phyloP scores from a whole-genome alignment of 1,284 basidiomycete genomes.

The Cryptococcus sp. region DNA sequence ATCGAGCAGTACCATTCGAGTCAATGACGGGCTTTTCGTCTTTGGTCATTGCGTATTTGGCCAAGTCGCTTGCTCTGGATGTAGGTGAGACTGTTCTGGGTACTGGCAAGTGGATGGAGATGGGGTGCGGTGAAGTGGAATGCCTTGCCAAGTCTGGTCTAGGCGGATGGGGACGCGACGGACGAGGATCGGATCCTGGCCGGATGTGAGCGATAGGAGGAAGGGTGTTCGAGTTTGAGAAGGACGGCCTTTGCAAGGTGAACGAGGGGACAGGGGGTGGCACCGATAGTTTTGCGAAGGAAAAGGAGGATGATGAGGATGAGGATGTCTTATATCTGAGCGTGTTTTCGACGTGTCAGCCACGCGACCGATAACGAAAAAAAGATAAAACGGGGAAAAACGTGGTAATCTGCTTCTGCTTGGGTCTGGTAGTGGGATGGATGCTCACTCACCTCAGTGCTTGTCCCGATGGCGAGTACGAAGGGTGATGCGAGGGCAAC shows the following conservation, averaged over 20 bases:
- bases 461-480: too few species aligned
- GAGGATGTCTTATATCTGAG: conserved; percentile 1
- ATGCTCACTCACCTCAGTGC: too few species aligned
- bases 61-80: conserved; percentile 15
- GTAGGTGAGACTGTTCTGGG: conserved; percentile 8
- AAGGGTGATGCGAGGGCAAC: too few species aligned
- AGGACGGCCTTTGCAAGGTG: conserved; percentile 7
- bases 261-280: conserved; percentile 2
- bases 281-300: neutral
- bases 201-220: conserved; percentile 1
- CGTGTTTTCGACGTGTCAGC: conserved; percentile 23
- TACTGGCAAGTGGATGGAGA: neutral
- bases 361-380: conserved; percentile 15
- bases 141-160: neutral
- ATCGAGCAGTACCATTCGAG: conserved; percentile 7
- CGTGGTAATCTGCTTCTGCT: too few species aligned
- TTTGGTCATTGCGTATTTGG: conserved; percentile 25
- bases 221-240: neutral
- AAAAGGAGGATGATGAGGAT: neutral
- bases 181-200: neutral
- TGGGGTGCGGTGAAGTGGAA: neutral
- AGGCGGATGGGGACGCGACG: neutral
- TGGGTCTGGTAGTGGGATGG: too few species aligned
- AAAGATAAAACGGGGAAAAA: neutral
- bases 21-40: conserved; percentile 20